Evolutionary conservation across 2,329 filamentous ascomycete species (phyloP), one percentile per base, ranked within the genome.

Genomic region (Penicillium sp.): DNA sequence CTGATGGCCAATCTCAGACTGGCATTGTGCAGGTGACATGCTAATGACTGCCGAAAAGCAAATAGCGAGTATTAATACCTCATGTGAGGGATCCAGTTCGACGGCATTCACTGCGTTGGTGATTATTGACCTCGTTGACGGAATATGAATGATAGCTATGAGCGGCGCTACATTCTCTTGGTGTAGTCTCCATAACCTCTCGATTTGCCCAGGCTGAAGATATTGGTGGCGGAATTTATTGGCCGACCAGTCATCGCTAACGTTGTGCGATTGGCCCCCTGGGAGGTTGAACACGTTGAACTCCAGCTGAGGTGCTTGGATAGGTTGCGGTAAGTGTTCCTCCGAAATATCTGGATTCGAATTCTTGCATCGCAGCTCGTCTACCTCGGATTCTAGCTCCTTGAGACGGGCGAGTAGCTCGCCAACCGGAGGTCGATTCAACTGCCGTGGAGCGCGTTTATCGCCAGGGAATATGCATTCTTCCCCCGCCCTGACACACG

Each of bases 101-200:
- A 40, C 2, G 13, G 23, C 45, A 3, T 37, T 23, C 8, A 36
- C 24, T 21, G 33, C 44, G 4, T 55, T 18, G 7, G 15, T 45
- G 3, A 60, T 30, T 8, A 58, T 37, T 18, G 8, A 10, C 1
- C 45, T 45, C 7, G 58, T 30, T 0, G 59, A 44, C 1, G 47
- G 49, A 18, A 27, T 29, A 17, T 62, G 58, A 2, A 66, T 27
- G 6, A 65, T 44, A 9, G 49, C 39, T 9, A 65, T 57, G 26
- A 66, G 15, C 4, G 62, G 61, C 2, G 58, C 57, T 7, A 64
- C 60, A 45, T 60, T 62, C 9, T 46, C 18, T 8, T 56, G 26
- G 15, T 60, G 64, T 7, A 56, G 26, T 9, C 8, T 13, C 60
- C 62, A 65, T 17, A 64, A 10, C 30, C 26, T n/a, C 15, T 50